Conservation (phyloP, 306 rosid genomes). For the Rosa lucieae region DNA sequence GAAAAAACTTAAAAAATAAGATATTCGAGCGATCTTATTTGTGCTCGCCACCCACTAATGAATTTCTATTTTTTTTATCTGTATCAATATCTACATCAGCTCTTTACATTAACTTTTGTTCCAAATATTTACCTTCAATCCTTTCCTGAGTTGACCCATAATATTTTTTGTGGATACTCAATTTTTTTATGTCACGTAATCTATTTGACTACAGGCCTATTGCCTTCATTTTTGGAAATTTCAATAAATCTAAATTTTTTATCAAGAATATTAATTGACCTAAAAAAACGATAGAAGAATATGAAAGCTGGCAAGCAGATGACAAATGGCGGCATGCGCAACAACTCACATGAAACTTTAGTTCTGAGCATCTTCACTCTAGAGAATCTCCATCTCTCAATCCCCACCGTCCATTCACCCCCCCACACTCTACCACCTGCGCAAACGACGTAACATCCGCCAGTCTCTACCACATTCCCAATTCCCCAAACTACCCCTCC, state of each 20-base stretch:
- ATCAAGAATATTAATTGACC: background rate
- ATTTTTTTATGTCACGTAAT: too few species aligned
- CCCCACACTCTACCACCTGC: constrained; percentile 7
- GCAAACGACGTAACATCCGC: constrained; percentile 14
- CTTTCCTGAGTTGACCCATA: too few species aligned
- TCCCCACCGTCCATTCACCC: constrained; percentile 16
- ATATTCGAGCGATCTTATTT: too few species aligned
- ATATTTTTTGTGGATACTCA: too few species aligned
- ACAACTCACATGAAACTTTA: background rate
- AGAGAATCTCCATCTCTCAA: background rate
- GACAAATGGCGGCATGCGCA: background rate
- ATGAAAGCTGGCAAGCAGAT: background rate
- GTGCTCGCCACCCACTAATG: too few species aligned
- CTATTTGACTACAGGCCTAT: too few species aligned
- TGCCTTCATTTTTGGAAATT: too few species aligned
- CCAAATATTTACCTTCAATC: background rate
- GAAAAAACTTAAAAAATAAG: too few species aligned
- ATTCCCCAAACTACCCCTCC: constrained; percentile 23
- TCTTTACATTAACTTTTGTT: background rate
- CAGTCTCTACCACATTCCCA: background rate
- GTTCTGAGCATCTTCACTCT: background rate
- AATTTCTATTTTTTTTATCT: too few species aligned
- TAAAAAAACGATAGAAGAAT: background rate
- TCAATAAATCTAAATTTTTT: background rate
- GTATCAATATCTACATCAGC: too few species aligned